A percentile compares a stretch with the other conserved stretches of the same genome.
These are phyloP conservation scores for Phytopythium boreale DNA, from an alignment of 352 stramenopile species.

Conservation along the genomic window DNA sequence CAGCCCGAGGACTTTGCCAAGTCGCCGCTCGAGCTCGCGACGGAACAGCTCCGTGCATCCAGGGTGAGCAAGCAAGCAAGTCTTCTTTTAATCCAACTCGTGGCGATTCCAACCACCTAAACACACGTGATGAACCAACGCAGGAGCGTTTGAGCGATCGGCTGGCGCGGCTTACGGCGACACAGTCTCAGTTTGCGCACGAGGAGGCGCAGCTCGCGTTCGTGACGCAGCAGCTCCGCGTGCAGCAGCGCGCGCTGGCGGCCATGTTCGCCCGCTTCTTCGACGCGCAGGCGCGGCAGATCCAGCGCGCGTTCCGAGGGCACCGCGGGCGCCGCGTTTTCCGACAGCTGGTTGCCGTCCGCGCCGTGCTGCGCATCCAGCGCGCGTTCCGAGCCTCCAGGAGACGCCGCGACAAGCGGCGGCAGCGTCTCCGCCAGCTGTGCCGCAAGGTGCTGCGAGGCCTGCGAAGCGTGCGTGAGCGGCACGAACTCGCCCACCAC, in stretches of 20 bases:
- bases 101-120: not conserved
- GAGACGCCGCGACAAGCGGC: conserved; percentile 20
- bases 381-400: conserved; percentile 37
- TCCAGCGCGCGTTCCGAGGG: conserved; percentile 90
- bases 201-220: conserved; percentile 24
- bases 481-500: conserved; percentile 40
- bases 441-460: conserved; percentile 53
- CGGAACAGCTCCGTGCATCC: conserved; percentile 15
- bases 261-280: conserved; percentile 25
- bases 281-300: conserved; percentile 35
- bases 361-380: conserved; percentile 47
- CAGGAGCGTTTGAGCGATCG: conserved; percentile 9
- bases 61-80: conserved; percentile 16
- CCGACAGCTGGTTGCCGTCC: conserved; percentile 30
- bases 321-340: conserved; percentile 56
- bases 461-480: conserved; percentile 32
- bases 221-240: conserved; percentile 18
- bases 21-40: conserved; percentile 23
- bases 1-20: conserved; percentile 26
- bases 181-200: conserved; percentile 24
- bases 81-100: not conserved
- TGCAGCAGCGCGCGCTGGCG: conserved; percentile 23
- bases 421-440: conserved; percentile 32
- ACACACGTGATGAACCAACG: not conserved
- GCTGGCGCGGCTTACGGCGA: conserved; percentile 34